Percentiles rank a stretch among this genome's conserved stretches.
phyloP scores from a whole-genome alignment of 805 yeast species.

The Cyberlindnera euphorbiae region DNA sequence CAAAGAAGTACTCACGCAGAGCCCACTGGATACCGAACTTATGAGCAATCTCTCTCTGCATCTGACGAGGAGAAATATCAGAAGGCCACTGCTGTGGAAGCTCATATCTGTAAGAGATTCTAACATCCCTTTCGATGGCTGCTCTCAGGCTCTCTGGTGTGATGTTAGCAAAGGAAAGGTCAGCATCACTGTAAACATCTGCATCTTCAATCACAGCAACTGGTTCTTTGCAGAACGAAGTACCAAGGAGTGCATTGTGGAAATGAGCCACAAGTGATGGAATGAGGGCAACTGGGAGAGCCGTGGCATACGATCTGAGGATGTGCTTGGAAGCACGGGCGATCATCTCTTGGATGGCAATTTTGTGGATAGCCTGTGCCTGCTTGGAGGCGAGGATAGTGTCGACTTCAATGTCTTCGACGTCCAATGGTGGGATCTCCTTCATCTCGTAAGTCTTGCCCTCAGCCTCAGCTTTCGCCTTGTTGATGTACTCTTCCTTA shows the following conservation, averaged over 20 bases:
- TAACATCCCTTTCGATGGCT: constrained; percentile 49
- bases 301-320: constrained; percentile 43
- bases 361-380: constrained; percentile 13
- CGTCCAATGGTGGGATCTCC: constrained; percentile 19
- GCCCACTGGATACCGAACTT: constrained; percentile 88
- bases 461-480: constrained; percentile 23
- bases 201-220: constrained; percentile 38
- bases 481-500: constrained; percentile 17
- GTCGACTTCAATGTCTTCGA: constrained; percentile 18
- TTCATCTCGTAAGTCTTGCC: constrained; percentile 21
- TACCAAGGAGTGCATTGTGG: constrained; percentile 66
- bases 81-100: constrained; percentile 48
- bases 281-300: constrained; percentile 48
- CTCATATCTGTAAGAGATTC: constrained; percentile 56
- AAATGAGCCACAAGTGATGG: constrained; percentile 63
- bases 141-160: constrained; percentile 41
- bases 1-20: constrained; percentile 35
- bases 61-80: constrained; percentile 33
- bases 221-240: constrained; percentile 37
- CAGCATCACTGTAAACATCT: constrained; percentile 38
- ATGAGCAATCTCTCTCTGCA: constrained; percentile 66
- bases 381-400: constrained; percentile 10
- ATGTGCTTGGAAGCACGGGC: constrained; percentile 78
- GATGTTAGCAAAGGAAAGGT: constrained; percentile 38
- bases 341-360: constrained; percentile 53